phyloP scores from a whole-genome alignment of 2,329 filamentous ascomycete genomes.

The Ophiostoma triangulosporum region DNA sequence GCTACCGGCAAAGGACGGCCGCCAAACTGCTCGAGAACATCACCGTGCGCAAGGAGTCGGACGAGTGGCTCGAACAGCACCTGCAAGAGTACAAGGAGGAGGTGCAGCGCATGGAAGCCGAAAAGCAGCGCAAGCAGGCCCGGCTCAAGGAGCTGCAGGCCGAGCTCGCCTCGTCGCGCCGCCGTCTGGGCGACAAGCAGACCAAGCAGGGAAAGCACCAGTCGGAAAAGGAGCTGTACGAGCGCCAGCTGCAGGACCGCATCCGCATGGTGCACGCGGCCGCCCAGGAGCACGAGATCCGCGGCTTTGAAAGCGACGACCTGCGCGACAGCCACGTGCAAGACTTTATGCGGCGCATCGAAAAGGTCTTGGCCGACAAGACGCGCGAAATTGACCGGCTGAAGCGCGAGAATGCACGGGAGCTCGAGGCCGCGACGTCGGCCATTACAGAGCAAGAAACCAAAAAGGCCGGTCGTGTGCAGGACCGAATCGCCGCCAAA shows the following conservation, averaged over 20 bases:
- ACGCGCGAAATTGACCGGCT: slow-evolving; percentile 56
- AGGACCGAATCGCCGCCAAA: slow-evolving; percentile 61
- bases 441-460: slow-evolving; percentile 61
- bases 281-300: slow-evolving; percentile 63
- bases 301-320: slow-evolving; percentile 63
- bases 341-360: slow-evolving; percentile 65
- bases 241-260: slow-evolving; percentile 61
- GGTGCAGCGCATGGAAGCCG: slow-evolving; percentile 49
- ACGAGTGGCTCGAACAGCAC: slow-evolving; percentile 58
- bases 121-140: slow-evolving; percentile 47
- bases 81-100: slow-evolving; percentile 67
- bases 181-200: slow-evolving; percentile 36
- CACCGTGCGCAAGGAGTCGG: slow-evolving; percentile 56
- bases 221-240: slow-evolving; percentile 77
- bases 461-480: slow-evolving; percentile 55
- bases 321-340: slow-evolving; percentile 60
- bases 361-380: slow-evolving; percentile 64
- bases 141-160: slow-evolving; percentile 53
- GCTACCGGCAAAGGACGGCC: slow-evolving; percentile 56
- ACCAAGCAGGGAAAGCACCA: slow-evolving; percentile 64
- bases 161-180: slow-evolving; percentile 31
- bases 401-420: slow-evolving; percentile 59
- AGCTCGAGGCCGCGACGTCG: slow-evolving; percentile 59
- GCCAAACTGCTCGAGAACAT: slow-evolving; percentile 58
- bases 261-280: slow-evolving; percentile 64